Conservation (phyloP, 2,329 filamentous ascomycete species). For the Scedosporium boydii region DNA sequence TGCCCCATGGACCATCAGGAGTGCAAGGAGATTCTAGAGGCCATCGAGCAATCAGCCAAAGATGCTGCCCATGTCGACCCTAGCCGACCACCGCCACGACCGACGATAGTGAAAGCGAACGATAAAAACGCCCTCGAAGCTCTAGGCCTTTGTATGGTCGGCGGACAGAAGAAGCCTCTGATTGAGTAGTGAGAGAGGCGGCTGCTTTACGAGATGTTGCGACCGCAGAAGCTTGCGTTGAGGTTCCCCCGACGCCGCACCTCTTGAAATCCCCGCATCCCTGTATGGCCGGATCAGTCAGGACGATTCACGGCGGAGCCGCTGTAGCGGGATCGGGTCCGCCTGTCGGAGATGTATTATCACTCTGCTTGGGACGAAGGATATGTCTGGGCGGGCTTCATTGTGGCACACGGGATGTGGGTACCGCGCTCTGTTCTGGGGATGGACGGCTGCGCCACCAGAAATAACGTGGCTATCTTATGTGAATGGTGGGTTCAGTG, state of each 20-base stretch:
- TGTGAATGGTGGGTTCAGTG: no score
- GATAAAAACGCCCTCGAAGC: slow-evolving; percentile 57
- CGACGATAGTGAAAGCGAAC: slow-evolving; percentile 68
- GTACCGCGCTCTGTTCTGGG: no score
- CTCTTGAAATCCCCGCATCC: neutral
- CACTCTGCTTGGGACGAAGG: no score
- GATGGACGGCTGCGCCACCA: no score
- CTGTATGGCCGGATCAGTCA: neutral
- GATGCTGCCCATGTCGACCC: slow-evolving; percentile 82
- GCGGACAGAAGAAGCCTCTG: slow-evolving; percentile 54
- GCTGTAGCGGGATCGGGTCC: no score
- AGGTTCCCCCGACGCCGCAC: neutral
- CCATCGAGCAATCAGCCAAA: slow-evolving; percentile 90
- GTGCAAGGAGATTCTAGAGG: slow-evolving; percentile 98
- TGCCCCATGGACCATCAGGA: slow-evolving; percentile 91
- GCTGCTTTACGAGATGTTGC: neutral
- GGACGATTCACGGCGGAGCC: no score
- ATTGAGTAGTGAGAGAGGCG: slow-evolving; percentile 39
- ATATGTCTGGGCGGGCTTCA: no score
- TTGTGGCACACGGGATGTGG: no score
- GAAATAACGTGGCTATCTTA: no score
- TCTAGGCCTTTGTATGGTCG: slow-evolving; percentile 54
- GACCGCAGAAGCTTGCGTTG: neutral
- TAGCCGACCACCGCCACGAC: slow-evolving; percentile 79
- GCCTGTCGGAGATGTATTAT: no score